Percentiles rank a stretch among this genome's conserved stretches.
Evolutionary conservation across 306 rosid genomes (phyloP).

Genomic region (Lathyrus aphaca): DNA sequence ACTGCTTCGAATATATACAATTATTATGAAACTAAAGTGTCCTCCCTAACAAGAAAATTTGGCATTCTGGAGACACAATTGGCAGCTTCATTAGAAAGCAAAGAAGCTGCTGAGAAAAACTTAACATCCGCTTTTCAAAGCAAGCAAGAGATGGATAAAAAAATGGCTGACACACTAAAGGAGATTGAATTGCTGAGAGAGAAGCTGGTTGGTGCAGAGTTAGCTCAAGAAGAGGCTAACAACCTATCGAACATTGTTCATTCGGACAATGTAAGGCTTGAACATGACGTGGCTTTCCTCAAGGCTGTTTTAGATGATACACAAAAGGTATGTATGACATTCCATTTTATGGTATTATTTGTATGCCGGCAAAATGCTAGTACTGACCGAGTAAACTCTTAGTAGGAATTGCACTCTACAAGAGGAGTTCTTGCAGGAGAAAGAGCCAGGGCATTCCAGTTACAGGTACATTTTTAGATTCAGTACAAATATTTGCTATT

Average conservation of each 20-base stretch:
- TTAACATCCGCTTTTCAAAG: slow-evolving; percentile 67
- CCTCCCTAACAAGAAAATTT: slow-evolving; percentile 66
- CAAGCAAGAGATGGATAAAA: slow-evolving; percentile 77
- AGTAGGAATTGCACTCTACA: slow-evolving; percentile 86
- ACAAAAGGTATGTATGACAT: slow-evolving; percentile 65
- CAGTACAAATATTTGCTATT: background rate
- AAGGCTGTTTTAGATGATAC: slow-evolving; percentile 96
- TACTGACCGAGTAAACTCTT: slow-evolving; percentile 17
- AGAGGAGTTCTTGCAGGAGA: slow-evolving; percentile 94
- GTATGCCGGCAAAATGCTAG: slow-evolving; percentile 13
- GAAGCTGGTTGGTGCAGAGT: slow-evolving; percentile 72
- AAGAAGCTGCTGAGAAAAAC: slow-evolving; percentile 79
- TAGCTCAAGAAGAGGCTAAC: slow-evolving; percentile 85
- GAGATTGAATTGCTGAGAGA: slow-evolving; percentile 79
- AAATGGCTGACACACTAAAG: slow-evolving; percentile 55
- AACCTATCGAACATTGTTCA: slow-evolving; percentile 84
- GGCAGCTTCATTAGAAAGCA: slow-evolving; percentile 69
- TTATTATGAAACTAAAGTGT: slow-evolving; percentile 73
- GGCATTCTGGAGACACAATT: slow-evolving; percentile 86
- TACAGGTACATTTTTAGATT: slow-evolving; percentile 63
- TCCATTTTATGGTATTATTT: slow-evolving; percentile 18
- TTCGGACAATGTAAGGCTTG: slow-evolving; percentile 92
- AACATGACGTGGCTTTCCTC: slow-evolving; percentile 98
- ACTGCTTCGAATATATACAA: slow-evolving; percentile 66
- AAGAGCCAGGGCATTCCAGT: slow-evolving; percentile 90